These are phyloP conservation scores for Massarina eburnea DNA, from an alignment of 2,329 filamentous ascomycete genomes.

Conservation along the genomic window DNA sequence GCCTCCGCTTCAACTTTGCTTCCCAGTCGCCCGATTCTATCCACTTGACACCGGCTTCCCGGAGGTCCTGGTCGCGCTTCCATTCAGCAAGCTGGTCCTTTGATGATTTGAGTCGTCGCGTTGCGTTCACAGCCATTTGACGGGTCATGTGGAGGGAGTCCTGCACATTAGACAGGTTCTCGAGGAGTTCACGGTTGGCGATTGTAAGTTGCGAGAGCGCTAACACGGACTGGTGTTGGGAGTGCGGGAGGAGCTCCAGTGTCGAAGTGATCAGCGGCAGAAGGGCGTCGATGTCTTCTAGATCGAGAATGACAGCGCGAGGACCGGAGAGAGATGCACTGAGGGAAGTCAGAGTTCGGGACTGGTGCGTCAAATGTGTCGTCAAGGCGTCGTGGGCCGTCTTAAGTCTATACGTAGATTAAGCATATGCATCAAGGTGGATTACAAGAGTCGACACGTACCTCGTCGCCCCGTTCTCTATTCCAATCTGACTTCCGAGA, in stretches of 20 bases:
- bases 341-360: conserved; percentile 72
- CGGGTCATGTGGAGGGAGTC: conserved; percentile 94
- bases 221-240: conserved; percentile 65
- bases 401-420: conserved; percentile 60
- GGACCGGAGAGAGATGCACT: conserved; percentile 73
- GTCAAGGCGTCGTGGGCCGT: conserved; percentile 74
- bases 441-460: conserved; percentile 38
- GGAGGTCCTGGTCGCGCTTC: conserved; percentile 76
- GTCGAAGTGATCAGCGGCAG: conserved; percentile 67
- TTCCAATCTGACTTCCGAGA: conserved; percentile 70
- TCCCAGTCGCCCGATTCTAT: conserved; percentile 83
- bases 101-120: conserved; percentile 75
- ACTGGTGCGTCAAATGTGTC: conserved; percentile 74
- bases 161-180: conserved; percentile 81
- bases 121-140: conserved; percentile 81
- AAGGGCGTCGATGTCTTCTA: conserved; percentile 68
- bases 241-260: conserved; percentile 66
- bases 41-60: conserved; percentile 81
- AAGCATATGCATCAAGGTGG: neutral
- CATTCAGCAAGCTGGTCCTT: conserved; percentile 86
- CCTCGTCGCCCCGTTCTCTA: conserved; percentile 73
- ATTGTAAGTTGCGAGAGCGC: conserved; percentile 67
- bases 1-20: conserved; percentile 70
- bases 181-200: conserved; percentile 69
- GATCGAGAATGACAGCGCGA: conserved; percentile 62